phyloP scores from a whole-genome alignment of 2,329 filamentous ascomycete species.

The Helotiales sp. region DNA sequence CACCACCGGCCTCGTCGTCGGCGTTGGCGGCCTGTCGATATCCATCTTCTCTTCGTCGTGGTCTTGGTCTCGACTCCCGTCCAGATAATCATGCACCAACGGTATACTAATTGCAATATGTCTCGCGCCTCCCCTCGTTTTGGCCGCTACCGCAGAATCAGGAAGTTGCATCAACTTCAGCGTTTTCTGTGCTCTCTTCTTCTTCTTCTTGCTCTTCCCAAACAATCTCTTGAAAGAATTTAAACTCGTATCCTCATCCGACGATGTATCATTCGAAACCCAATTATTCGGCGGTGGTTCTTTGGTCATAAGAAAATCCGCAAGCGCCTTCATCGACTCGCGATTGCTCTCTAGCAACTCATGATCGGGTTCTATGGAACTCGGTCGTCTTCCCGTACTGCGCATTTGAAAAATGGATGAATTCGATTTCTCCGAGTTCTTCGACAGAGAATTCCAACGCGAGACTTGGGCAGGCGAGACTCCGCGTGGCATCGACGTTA shows the following conservation, averaged over 20 bases:
- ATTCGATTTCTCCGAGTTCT: constrained; percentile 3
- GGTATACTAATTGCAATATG: constrained; percentile 64
- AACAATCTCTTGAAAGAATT: constrained; percentile 40
- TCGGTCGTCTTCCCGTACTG: background rate
- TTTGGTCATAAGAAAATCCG: constrained; percentile 51
- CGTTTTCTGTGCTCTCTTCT: constrained; percentile 35
- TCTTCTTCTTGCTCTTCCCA: constrained; percentile 33
- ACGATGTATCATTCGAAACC: constrained; percentile 44
- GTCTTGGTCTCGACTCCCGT: too few relatives aligned
- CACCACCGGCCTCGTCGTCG: background rate
- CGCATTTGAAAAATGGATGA: constrained; percentile 1
- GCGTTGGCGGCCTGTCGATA: background rate
- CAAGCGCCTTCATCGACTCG: constrained; percentile 37
- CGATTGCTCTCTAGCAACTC: constrained; percentile 18
- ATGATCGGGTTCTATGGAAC: background rate
- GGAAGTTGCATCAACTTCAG: constrained; percentile 45
- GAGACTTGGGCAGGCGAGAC: background rate
- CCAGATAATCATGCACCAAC: constrained; percentile 48
- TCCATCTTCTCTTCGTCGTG: too few relatives aligned
- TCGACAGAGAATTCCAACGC: background rate
- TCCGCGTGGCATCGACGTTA: background rate
- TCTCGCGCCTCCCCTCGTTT: constrained; percentile 52
- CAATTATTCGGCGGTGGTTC: constrained; percentile 50
- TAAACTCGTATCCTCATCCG: constrained; percentile 36
- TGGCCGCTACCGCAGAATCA: constrained; percentile 56